These are phyloP conservation scores for Beauveria scarabaeidicola DNA, from an alignment of 2,329 filamentous ascomycete species.

Conservation along the genomic window DNA sequence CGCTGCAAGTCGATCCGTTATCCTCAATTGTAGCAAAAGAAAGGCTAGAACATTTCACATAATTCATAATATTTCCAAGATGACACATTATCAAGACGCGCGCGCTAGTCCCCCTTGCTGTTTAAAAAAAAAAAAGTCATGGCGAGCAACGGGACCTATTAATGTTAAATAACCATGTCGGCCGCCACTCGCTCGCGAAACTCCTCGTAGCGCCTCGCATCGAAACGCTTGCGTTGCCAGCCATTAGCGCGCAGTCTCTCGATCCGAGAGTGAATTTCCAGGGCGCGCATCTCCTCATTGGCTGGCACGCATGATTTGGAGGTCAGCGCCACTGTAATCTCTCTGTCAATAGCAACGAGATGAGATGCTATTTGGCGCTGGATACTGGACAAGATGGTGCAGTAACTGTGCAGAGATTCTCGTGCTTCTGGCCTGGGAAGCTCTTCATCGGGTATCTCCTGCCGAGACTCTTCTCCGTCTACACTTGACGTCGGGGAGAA, in stretches of 20 bases:
- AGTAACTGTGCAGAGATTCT: slow-evolving; percentile 40
- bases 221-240: slow-evolving; percentile 49
- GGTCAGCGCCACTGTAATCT: slow-evolving; percentile 24
- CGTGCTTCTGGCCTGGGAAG: slow-evolving; percentile 28
- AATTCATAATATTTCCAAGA: not conserved
- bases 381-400: slow-evolving; percentile 38
- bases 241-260: slow-evolving; percentile 44
- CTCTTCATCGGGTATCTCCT: not conserved
- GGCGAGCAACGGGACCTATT: not conserved
- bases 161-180: slow-evolving; percentile 30
- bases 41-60: not conserved
- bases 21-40: not conserved
- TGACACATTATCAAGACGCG: not conserved
- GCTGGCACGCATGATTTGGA: slow-evolving; percentile 15
- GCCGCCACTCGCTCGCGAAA: slow-evolving; percentile 43
- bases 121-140: not conserved
- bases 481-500: slow-evolving; percentile 4
- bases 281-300: slow-evolving; percentile 27
- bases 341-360: slow-evolving; percentile 35
- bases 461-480: not conserved
- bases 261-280: slow-evolving; percentile 43
- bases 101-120: not conserved
- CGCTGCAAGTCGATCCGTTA: not conserved
- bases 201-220: slow-evolving; percentile 42
- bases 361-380: slow-evolving; percentile 42